These are phyloP conservation scores for Nemania sp. DNA, from an alignment of 2,329 filamentous ascomycete genomes.

Conservation along the genomic window DNA sequence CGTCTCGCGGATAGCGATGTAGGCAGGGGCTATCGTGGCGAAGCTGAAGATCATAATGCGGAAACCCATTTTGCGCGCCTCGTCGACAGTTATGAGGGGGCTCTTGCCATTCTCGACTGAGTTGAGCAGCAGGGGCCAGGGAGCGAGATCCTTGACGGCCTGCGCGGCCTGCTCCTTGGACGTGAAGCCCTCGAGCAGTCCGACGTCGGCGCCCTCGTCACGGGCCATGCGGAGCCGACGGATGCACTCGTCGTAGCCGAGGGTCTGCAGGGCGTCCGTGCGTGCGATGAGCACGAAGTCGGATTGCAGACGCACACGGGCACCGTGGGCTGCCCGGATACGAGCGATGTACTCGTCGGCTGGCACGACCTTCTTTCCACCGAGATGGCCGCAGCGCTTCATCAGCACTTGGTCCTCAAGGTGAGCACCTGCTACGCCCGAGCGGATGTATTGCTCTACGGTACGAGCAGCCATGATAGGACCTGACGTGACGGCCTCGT, in stretches of 20 bases:
- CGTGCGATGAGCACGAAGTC: constrained; percentile 69
- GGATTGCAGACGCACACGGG: constrained; percentile 51
- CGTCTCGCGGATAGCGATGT: constrained; percentile 47
- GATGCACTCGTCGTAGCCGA: constrained; percentile 62
- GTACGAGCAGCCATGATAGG: constrained; percentile 46
- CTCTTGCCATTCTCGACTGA: constrained; percentile 61
- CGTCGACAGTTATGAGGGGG: constrained; percentile 55
- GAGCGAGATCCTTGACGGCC: constrained; percentile 47
- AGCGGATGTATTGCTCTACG: constrained; percentile 56
- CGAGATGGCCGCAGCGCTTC: constrained; percentile 69
- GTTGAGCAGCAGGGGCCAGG: constrained; percentile 58
- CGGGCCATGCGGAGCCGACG: constrained; percentile 54
- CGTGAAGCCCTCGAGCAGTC: constrained; percentile 63
- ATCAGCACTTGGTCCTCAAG: constrained; percentile 51
- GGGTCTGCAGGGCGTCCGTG: constrained; percentile 62
- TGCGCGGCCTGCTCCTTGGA: constrained; percentile 53
- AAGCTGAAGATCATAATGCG: constrained; percentile 63
- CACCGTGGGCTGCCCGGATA: constrained; percentile 59
- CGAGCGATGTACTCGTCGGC: constrained; percentile 56
- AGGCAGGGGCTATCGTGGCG: constrained; percentile 52
- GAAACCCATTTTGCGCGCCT: constrained; percentile 61
- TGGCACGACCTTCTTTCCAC: constrained; percentile 63
- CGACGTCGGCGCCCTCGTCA: constrained; percentile 61
- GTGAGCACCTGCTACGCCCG: constrained; percentile 52
- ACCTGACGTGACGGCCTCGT: constrained; percentile 32